Conservation (phyloP, 495 filamentous ascomycete genomes). For the Neurospora africana region DNA sequence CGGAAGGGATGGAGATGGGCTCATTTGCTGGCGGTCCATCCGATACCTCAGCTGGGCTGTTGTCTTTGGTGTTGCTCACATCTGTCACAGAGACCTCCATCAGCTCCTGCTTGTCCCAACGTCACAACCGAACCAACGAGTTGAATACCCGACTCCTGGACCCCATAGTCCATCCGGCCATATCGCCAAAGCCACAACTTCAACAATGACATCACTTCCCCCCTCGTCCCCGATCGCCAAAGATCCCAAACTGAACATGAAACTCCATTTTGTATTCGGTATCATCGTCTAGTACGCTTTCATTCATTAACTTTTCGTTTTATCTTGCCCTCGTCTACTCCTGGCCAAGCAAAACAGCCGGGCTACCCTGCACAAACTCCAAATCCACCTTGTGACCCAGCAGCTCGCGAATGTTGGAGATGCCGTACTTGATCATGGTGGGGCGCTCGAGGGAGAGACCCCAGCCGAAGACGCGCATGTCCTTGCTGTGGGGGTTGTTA, state of each 20-base stretch:
- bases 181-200: background rate
- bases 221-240: background rate
- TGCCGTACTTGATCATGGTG: slow-evolving; percentile 94
- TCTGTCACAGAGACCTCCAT: background rate
- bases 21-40: background rate
- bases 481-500: slow-evolving; percentile 29
- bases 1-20: no score
- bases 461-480: slow-evolving; percentile 85
- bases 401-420: slow-evolving; percentile 76
- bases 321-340: slow-evolving; percentile 29
- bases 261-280: background rate
- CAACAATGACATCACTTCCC: background rate
- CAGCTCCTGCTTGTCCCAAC: background rate
- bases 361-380: slow-evolving; percentile 68
- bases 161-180: background rate
- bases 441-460: slow-evolving; percentile 85
- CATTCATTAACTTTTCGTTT: background rate
- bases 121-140: background rate
- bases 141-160: background rate
- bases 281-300: background rate
- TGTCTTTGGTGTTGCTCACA: background rate
- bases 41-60: no score
- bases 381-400: slow-evolving; percentile 79
- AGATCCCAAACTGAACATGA: background rate
- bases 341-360: slow-evolving; percentile 73